phyloP scores from a whole-genome alignment of 73 alveolate genomes.

The Stentor coeruleus region DNA sequence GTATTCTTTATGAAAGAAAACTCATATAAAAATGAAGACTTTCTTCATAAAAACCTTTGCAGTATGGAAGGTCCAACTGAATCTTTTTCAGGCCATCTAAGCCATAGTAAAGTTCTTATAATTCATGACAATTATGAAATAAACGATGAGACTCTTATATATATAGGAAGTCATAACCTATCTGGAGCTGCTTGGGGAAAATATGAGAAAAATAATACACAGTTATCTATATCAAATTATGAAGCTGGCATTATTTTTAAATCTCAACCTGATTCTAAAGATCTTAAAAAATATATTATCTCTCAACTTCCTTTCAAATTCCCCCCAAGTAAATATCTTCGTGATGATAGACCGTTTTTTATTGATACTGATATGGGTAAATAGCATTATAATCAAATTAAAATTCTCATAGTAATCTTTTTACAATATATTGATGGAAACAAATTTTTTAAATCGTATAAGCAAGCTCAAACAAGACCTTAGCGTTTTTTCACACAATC shows the following conservation, averaged over 20 bases:
- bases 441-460: neutral
- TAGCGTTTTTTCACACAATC: neutral
- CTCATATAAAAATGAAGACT: neutral
- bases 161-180: slow-evolving; percentile 15
- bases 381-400: too few relatives aligned
- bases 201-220: neutral
- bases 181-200: slow-evolving; percentile 22
- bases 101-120: slow-evolving; percentile 13
- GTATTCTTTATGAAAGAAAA: neutral
- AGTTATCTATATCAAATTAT: neutral
- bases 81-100: neutral
- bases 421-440: slow-evolving; percentile 15
- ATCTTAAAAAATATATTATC: neutral
- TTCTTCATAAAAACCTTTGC: neutral
- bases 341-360: neutral
- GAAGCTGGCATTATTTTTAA: neutral
- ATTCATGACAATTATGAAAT: neutral
- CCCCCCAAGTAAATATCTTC: neutral
- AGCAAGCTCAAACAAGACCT: slow-evolving; percentile 16
- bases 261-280: neutral
- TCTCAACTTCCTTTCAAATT: neutral
- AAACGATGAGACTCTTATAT: neutral
- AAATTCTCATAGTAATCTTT: too few relatives aligned
- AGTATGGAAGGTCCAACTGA: neutral
- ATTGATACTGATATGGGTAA: neutral